Conservation (phyloP, 2,329 filamentous ascomycete genomes). For the Colletotrichum sp. region DNA sequence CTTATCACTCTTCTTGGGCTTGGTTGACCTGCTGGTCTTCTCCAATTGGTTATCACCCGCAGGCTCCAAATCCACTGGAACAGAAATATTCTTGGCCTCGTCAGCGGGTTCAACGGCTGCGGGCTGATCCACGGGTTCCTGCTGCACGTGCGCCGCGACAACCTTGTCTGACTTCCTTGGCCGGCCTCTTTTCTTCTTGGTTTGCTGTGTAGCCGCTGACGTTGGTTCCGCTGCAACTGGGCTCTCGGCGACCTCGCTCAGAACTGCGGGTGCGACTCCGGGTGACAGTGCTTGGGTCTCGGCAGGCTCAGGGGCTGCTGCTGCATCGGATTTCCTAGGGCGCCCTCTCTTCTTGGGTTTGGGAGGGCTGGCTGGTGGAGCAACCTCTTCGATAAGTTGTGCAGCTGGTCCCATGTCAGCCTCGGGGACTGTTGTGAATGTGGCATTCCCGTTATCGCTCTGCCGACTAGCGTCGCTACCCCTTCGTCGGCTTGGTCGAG, state of each 20-base stretch:
- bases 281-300: neutral
- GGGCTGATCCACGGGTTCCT: neutral
- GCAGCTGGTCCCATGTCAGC: neutral
- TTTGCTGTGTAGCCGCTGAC: neutral
- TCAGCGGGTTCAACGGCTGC: neutral
- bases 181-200: constrained; percentile 36
- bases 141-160: constrained; percentile 6
- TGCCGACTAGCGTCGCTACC: constrained; percentile 10
- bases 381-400: neutral
- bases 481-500: constrained; percentile 20
- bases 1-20: neutral
- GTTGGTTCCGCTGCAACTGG: neutral
- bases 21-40: neutral
- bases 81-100: neutral
- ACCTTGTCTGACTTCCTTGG: constrained; percentile 41
- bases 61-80: neutral
- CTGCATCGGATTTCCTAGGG: constrained; percentile 8
- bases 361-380: neutral
- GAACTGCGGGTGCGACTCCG: neutral
- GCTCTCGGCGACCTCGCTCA: neutral
- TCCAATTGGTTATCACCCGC: neutral
- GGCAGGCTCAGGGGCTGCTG: neutral
- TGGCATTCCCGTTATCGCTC: neutral
- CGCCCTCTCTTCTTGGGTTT: constrained; percentile 21
- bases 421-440: neutral